A percentile compares a stretch with the other conserved stretches of the same genome.
phyloP scores from a whole-genome alignment of 768 basidiomycete genomes.

The Russula emetica region DNA sequence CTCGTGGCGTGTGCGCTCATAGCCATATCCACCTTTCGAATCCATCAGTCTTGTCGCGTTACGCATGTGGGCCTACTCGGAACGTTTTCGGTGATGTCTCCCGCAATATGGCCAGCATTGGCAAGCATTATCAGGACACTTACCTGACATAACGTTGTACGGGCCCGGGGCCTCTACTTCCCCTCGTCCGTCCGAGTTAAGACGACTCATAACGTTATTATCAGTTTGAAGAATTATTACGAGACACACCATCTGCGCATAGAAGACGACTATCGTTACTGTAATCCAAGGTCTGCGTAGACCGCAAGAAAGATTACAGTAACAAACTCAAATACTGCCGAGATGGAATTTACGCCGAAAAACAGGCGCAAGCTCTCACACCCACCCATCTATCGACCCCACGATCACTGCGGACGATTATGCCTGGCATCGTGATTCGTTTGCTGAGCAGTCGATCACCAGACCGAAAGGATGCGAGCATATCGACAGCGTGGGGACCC shows the following conservation, averaged over 20 bases:
- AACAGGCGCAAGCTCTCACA: constrained; percentile 2
- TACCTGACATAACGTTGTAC: not conserved
- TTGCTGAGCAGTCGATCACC: not conserved
- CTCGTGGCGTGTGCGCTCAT: not conserved
- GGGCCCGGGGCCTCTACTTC: not conserved
- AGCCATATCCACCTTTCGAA: not conserved
- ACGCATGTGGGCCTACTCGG: not conserved
- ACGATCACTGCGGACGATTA: constrained; percentile 1
- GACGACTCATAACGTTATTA: not conserved
- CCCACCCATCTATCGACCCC: not conserved
- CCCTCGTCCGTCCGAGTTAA: not conserved
- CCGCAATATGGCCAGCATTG: not conserved
- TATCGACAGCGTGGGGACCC: not conserved
- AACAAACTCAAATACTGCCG: constrained; percentile 10
- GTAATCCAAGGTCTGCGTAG: not conserved
- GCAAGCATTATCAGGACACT: not conserved
- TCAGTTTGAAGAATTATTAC: constrained; percentile 3
- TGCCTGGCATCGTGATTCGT: not conserved
- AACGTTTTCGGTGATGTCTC: not conserved
- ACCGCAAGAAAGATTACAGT: not conserved
- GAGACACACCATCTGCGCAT: not conserved
- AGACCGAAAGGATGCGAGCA: not conserved
- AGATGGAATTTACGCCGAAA: constrained; percentile 11
- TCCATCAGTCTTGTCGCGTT: not conserved
- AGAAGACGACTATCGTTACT: not conserved